Evolutionary conservation across 2,329 filamentous ascomycete genomes (phyloP), one percentile per base, ranked within the genome.

Genomic region (Aureobasidium sp.): DNA sequence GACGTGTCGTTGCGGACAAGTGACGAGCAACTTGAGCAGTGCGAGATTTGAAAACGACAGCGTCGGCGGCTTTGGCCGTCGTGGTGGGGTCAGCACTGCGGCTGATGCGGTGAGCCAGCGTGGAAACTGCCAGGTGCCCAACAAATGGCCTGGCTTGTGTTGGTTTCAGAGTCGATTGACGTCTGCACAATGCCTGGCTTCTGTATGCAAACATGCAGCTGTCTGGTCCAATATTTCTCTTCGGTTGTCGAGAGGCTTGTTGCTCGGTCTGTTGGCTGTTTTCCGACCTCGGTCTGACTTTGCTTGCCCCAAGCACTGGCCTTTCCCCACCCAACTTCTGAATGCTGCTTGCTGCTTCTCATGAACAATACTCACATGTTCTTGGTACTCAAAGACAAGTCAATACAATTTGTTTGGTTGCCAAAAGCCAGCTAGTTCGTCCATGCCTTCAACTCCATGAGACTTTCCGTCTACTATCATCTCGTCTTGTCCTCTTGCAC

Each of bases 351-450:
- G n/a, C n/a, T n/a, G n/a, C n/a, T n/a, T n/a, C n/a, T n/a, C n/a
- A n/a, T n/a, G n/a, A n/a, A n/a, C n/a, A n/a, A n/a, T n/a, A n/a
- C n/a, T n/a, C n/a, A n/a, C n/a, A n/a, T n/a, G n/a, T n/a, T n/a
- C n/a, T n/a, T n/a, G n/a, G n/a, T 24, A 4, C 38, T 14, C 17
- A n/a, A 5, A 16, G 19, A 27, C 22, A 29, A 4, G 2, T 54
- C 65, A 75, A 60, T 75, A 75, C 55, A 75, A 55, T 52, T 58
- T 70, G 57, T 74, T 66, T 11, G 71, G 71, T 58, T 66, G 68
- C 73, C 73, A 75, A 60, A 74, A 74, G 4, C 67, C 63, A 10
- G 60, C 61, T 44, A 68, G 60, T 2, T 58, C 59, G 35, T 60
- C 56, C 24, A 24, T n/a, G 25, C n/a, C n/a, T n/a, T 37, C 44